These are phyloP conservation scores for Calocybe gambosa DNA, from an alignment of 1,284 basidiomycete genomes.

Conservation along the genomic window DNA sequence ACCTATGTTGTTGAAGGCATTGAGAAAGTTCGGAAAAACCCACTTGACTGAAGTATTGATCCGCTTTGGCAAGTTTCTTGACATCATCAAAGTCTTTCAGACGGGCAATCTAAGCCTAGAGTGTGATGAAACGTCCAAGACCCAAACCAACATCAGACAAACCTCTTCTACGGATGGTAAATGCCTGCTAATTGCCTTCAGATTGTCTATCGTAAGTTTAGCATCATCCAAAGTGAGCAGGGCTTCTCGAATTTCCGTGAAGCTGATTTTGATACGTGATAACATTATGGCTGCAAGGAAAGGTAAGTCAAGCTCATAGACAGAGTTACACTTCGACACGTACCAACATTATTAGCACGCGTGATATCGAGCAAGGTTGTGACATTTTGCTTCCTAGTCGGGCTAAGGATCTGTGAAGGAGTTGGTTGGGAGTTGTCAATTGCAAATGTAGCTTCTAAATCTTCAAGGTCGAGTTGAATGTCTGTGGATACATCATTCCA, in stretches of 20 bases:
- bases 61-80: conserved; percentile 71
- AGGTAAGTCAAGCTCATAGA: not conserved
- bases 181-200: conserved; percentile 68
- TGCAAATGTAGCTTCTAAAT: conserved; percentile 71
- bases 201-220: conserved; percentile 60
- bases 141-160: conserved; percentile 8
- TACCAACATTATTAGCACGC: conserved; percentile 81
- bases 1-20: not conserved
- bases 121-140: not conserved
- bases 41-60: conserved; percentile 80
- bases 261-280: conserved; percentile 61
- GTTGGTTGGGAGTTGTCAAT: conserved; percentile 44
- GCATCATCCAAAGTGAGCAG: conserved; percentile 68
- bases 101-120: conserved; percentile 42
- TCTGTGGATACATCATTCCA: conserved; percentile 58
- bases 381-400: conserved; percentile 52
- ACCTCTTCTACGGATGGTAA: conserved; percentile 78
- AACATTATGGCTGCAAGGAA: conserved; percentile 68
- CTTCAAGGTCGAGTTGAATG: conserved; percentile 53
- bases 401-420: conserved; percentile 36
- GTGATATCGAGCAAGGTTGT: conserved; percentile 75
- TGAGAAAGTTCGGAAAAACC: not conserved
- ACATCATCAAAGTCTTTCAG: conserved; percentile 66
- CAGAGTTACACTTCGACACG: conserved; percentile 18
- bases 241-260: conserved; percentile 60